phyloP scores from a whole-genome alignment of 2,329 filamentous ascomycete genomes.

The Aspergillus quadrilineatus region DNA sequence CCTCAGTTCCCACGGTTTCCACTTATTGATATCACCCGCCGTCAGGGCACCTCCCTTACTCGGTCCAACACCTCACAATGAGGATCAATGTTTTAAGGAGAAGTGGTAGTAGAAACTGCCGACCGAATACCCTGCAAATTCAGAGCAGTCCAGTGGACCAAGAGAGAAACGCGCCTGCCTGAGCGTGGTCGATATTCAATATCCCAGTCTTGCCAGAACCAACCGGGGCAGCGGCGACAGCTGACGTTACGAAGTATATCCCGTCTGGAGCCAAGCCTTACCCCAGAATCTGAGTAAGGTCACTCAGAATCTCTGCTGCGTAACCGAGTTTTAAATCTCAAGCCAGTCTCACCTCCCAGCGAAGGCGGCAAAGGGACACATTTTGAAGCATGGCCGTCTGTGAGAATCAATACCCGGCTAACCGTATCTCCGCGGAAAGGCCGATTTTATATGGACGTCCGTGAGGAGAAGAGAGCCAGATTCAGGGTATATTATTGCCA shows the following conservation, averaged over 20 bases:
- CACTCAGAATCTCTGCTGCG: background rate
- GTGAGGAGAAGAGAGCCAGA: too few species aligned
- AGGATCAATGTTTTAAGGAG: background rate
- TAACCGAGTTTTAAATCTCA: background rate
- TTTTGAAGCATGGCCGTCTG: conserved; percentile 2
- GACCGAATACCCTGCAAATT: background rate
- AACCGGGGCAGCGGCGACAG: too few species aligned
- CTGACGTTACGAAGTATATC: background rate
- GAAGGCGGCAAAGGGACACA: conserved; percentile 1
- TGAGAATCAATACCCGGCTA: background rate
- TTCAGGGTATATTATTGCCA: background rate
- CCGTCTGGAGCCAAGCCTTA: background rate
- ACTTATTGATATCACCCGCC: background rate
- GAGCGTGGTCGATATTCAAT: background rate
- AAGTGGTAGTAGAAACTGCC: background rate
- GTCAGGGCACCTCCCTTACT: background rate
- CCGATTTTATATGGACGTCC: background rate
- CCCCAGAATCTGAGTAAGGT: background rate
- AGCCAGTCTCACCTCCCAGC: background rate
- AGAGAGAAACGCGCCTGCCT: background rate
- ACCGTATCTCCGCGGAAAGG: conserved; percentile 16
- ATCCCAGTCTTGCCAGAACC: background rate
- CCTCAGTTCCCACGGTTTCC: background rate
- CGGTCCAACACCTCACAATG: background rate
- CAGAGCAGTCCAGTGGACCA: background rate